Evolutionary conservation across 2,329 filamentous ascomycete genomes (phyloP).

Genomic region (Alternaria tenuissima): DNA sequence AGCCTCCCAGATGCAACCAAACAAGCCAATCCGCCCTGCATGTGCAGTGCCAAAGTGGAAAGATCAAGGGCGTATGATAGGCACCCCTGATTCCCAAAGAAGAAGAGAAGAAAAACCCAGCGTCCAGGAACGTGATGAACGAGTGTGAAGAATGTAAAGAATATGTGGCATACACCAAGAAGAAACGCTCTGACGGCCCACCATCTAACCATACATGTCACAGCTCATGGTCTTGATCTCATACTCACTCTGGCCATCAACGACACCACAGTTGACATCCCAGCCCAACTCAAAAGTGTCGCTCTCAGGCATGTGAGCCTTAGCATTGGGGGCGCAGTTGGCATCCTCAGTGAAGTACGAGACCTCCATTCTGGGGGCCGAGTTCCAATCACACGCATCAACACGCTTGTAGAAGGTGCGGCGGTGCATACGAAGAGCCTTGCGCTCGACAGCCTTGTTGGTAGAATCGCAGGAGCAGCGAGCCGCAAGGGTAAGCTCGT

Average conservation of each 20-base stretch:
- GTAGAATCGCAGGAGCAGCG: conserved; percentile 35
- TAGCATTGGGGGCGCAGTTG: conserved; percentile 47
- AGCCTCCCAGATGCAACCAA: background rate
- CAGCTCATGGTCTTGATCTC: conserved; percentile 51
- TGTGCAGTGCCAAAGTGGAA: background rate
- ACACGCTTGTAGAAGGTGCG: conserved; percentile 42
- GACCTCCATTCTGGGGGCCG: conserved; percentile 54
- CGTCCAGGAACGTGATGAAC: conserved; percentile 21
- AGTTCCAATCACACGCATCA: conserved; percentile 46
- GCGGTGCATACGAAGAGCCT: conserved; percentile 43
- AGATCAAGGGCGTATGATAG: background rate
- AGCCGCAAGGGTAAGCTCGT: conserved; percentile 28
- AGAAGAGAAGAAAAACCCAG: conserved; percentile 11
- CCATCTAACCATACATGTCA: conserved; percentile 31
- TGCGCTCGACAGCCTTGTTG: conserved; percentile 38
- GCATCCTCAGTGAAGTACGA: conserved; percentile 51
- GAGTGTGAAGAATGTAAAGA: conserved; percentile 11
- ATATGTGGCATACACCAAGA: conserved; percentile 7
- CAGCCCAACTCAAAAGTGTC: conserved; percentile 53
- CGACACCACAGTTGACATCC: conserved; percentile 48
- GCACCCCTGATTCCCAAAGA: background rate
- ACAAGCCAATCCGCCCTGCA: background rate
- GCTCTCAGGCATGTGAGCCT: conserved; percentile 31
- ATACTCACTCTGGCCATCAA: conserved; percentile 56
- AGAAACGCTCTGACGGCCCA: background rate